A percentile compares a stretch with the other conserved stretches of the same genome.
Conservation (phyloP, 2,329 filamentous ascomycete species). For the Talaromyces sp. region DNA sequence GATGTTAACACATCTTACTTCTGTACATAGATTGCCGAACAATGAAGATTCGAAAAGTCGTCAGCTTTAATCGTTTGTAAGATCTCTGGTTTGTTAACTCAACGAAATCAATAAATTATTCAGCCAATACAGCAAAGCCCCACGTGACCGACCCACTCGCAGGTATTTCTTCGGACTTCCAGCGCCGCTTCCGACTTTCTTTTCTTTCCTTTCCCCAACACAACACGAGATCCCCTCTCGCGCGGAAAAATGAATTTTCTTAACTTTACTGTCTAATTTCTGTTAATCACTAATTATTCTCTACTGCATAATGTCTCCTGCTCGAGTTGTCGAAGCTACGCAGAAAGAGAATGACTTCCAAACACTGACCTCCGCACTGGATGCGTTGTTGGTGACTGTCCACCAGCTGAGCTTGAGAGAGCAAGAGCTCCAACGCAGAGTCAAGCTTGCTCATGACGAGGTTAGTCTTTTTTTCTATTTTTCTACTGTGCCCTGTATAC, state of each 20-base stretch:
- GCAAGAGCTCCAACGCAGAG: conserved; percentile 35
- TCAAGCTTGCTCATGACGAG: conserved; percentile 41
- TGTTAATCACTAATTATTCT: neutral
- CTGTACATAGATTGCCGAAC: conserved; percentile 14
- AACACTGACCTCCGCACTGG: conserved; percentile 39
- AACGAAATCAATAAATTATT: neutral
- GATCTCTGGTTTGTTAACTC: no score
- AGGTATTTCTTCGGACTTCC: conserved; percentile 5
- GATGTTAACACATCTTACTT: neutral
- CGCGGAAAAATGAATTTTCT: neutral
- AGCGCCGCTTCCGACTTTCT: neutral
- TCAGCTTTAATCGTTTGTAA: neutral
- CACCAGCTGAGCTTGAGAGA: conserved; percentile 40
- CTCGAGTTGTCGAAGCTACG: conserved; percentile 27
- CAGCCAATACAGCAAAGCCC: neutral
- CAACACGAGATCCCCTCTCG: neutral
- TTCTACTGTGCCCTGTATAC: conserved; percentile 16
- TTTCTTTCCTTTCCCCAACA: neutral
- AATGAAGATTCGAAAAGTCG: neutral
- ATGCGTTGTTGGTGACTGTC: conserved; percentile 41
- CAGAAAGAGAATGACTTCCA: conserved; percentile 37
- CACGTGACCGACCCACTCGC: conserved; percentile 3
- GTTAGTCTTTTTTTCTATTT: conserved; percentile 26
- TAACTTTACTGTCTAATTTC: neutral
- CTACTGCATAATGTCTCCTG: conserved; percentile 31